Evolutionary conservation across 2,329 filamentous ascomycete genomes (phyloP), one percentile per base, ranked within the genome.

Genomic region (Penicillium polonicum): DNA sequence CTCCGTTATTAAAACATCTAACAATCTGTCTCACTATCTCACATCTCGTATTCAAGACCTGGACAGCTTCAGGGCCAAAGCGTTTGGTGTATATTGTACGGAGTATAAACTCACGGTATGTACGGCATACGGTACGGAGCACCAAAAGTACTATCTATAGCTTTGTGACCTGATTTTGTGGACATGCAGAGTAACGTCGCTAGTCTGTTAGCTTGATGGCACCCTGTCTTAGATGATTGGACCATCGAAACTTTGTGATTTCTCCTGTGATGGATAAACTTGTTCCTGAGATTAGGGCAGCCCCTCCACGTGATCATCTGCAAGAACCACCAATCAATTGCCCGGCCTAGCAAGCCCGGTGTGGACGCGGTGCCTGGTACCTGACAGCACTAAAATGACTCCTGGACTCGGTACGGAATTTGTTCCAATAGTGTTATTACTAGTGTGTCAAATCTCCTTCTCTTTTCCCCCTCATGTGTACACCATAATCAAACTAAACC

Each of bases 221-320:
- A 31, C 53, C 10, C 35, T 52, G 48, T 52, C 41, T 52, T 35
- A 9, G 17, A 29, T 55, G 35, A 52, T 52, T 52, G 54, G 48
- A 42, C 25, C 33, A 39, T 52, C 25, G 12, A 42, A 44, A 45
- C 7, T 56, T 56, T 44, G 23, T 31, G 21, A 44, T 5, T 33
- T 36, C 31, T 49, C 10, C 29, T 44, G 25, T 29, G 42, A 29
- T 44, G 17, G 10, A 12, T 27, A 44, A 25, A 44, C 42, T 12
- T 7, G 42, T 44, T 44, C 42, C 42, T 43, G 33, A 41, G 39
- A 52, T 52, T 56, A 52, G 54, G 48, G 54, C 48, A 51, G n/a
- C 45, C 39, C 33, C 46, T 45, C 33, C 45, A 48, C 45, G 31
- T 48, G 45, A 48, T 9, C 8, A 39, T 5, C 15, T 29, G 42